Conservation (phyloP, 805 yeast genomes). For the Lipomyces oligophaga region DNA sequence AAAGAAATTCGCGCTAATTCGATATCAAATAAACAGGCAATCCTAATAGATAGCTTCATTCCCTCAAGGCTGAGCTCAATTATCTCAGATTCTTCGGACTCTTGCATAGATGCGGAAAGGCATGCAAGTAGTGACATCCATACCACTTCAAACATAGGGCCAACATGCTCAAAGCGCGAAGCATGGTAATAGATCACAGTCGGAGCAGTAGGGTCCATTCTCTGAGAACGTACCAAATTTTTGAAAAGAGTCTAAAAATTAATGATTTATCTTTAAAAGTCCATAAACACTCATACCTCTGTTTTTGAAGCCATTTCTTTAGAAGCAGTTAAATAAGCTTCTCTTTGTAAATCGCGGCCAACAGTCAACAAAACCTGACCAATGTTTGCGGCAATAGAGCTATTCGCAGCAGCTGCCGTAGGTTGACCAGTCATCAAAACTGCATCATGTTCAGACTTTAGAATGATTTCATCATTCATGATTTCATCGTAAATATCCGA, state of each 20-base stretch:
- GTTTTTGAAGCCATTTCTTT: conserved; percentile 87
- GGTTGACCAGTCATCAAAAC: conserved; percentile 65
- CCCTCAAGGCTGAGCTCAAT: conserved; percentile 72
- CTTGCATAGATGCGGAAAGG: conserved; percentile 88
- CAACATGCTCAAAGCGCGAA: conserved; percentile 82
- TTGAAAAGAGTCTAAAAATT: conserved; percentile 13
- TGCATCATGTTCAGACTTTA: conserved; percentile 90
- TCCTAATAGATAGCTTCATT: conserved; percentile 71
- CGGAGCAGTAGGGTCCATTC: conserved; percentile 31
- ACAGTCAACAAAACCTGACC: conserved; percentile 48
- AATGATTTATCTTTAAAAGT: background rate
- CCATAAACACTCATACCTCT: conserved; percentile 47
- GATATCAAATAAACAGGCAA: conserved; percentile 77
- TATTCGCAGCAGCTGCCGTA: conserved; percentile 36
- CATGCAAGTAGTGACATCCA: conserved; percentile 99
- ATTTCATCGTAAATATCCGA: conserved; percentile 73
- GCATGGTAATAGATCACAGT: conserved; percentile 69
- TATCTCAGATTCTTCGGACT: conserved; percentile 68
- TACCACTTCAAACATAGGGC: conserved; percentile 84
- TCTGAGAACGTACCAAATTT: conserved; percentile 22
- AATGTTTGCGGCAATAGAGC: conserved; percentile 36
- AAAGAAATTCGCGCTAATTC: conserved; percentile 85
- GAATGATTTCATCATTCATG: conserved; percentile 75
- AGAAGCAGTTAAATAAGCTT: conserved; percentile 89
- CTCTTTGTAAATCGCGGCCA: conserved; percentile 61